These are phyloP conservation scores for Fusarium buharicum DNA, from an alignment of 2,329 filamentous ascomycete genomes.

Conservation along the genomic window DNA sequence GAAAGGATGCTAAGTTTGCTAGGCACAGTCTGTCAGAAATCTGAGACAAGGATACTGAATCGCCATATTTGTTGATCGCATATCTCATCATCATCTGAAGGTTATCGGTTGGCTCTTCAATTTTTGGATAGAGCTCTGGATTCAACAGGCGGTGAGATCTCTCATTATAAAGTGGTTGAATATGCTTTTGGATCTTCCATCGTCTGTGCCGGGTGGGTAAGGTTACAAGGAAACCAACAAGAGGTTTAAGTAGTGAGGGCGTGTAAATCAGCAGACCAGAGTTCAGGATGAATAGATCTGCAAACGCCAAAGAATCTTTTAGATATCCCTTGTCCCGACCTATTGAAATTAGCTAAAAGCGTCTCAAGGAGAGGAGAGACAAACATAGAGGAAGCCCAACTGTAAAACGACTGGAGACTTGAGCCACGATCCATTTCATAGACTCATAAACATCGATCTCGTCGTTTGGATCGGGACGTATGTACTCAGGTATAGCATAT, in stretches of 20 bases:
- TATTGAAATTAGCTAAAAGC: background rate
- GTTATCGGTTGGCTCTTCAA: constrained; percentile 17
- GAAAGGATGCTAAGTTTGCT: constrained; percentile 52
- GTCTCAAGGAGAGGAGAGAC: background rate
- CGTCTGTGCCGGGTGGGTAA: constrained; percentile 27
- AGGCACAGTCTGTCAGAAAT: constrained; percentile 37
- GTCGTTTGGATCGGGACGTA: constrained; percentile 44
- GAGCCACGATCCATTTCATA: constrained; percentile 47
- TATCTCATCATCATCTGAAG: constrained; percentile 38
- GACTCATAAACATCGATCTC: constrained; percentile 48
- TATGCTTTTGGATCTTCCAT: constrained; percentile 30
- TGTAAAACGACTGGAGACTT: constrained; percentile 48
- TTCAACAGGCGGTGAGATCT: background rate
- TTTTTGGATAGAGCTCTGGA: constrained; percentile 2
- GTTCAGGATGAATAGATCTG: constrained; percentile 48
- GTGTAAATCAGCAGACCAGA: constrained; percentile 48
- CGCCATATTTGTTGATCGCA: constrained; percentile 30
- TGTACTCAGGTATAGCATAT: constrained; percentile 47
- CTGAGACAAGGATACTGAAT: constrained; percentile 43
- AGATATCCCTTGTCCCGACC: constrained; percentile 51
- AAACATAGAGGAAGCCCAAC: constrained; percentile 49
- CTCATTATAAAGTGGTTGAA: constrained; percentile 11
- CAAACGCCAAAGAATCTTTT: constrained; percentile 43
- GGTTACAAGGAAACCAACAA: constrained; percentile 46
- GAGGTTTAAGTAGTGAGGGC: constrained; percentile 48